These are phyloP conservation scores for Garcia nutans DNA, from an alignment of 345 rosid species.

Conservation along the genomic window DNA sequence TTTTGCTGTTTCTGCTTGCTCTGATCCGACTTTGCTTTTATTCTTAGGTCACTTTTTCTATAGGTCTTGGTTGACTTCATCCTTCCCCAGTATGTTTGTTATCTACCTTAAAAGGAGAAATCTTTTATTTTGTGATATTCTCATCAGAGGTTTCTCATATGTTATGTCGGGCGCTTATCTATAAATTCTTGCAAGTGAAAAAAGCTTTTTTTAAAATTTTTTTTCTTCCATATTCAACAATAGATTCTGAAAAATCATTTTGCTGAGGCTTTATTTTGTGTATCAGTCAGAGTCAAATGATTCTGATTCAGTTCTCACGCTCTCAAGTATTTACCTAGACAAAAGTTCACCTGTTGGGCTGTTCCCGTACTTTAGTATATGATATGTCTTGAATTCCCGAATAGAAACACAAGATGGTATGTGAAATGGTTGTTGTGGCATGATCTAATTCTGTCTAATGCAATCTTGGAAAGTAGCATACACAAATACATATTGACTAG, in stretches of 20 bases:
- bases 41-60: not conserved
- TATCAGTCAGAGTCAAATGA: not conserved
- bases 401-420: not conserved
- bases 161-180: not conserved
- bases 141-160: not conserved
- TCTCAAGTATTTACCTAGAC: not conserved
- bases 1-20: not conserved
- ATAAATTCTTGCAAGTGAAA: not conserved
- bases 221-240: not conserved
- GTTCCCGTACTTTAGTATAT: not conserved
- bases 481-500: slow-evolving; percentile 2
- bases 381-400: not conserved
- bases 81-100: not conserved
- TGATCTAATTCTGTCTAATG: not conserved
- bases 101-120: not conserved
- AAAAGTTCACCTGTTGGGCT: slow-evolving; percentile 6
- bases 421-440: not conserved
- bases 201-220: not conserved
- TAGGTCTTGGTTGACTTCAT: not conserved
- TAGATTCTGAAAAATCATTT: not conserved
- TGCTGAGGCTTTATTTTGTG: not conserved
- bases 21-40: not conserved
- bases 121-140: not conserved
- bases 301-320: not conserved
- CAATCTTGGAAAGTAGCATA: not conserved